Evolutionary conservation across 2,329 filamentous ascomycete genomes (phyloP).

Genomic region (Apiospora arundinis): DNA sequence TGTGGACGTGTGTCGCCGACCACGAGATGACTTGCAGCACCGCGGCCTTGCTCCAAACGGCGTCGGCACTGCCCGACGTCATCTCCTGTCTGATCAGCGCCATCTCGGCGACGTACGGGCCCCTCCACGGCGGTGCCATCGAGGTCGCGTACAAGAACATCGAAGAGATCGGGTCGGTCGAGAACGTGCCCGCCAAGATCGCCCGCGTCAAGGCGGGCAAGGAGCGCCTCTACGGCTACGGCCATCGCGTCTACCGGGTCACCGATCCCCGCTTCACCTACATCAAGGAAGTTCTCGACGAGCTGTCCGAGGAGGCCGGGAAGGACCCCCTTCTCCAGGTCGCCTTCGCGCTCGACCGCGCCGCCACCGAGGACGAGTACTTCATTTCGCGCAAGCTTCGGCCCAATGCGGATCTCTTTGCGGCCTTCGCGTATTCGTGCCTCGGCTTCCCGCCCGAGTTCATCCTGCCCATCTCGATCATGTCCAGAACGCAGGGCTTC

Average conservation of each 20-base stretch:
- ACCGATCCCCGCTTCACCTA: constrained; percentile 31
- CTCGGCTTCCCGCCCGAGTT: constrained; percentile 30
- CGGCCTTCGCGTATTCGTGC: constrained; percentile 31
- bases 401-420: constrained; percentile 31
- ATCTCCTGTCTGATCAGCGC: constrained; percentile 29
- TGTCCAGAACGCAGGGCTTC: constrained; percentile 31
- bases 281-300: constrained; percentile 28
- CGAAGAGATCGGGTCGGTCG: constrained; percentile 28
- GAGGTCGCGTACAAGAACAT: constrained; percentile 32
- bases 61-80: constrained; percentile 29
- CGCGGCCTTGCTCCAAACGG: constrained; percentile 30
- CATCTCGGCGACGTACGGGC: constrained; percentile 29
- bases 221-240: constrained; percentile 32
- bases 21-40: constrained; percentile 34
- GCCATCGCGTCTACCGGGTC: constrained; percentile 32
- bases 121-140: constrained; percentile 33
- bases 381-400: constrained; percentile 32
- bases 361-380: constrained; percentile 31
- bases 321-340: constrained; percentile 27
- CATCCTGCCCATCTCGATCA: constrained; percentile 31
- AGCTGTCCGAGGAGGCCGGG: constrained; percentile 11
- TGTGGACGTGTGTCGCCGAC: constrained; percentile 30
- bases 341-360: constrained; percentile 29
- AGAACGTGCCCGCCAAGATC: constrained; percentile 27
- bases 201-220: constrained; percentile 30